Evolutionary conservation across 345 rosid genomes (phyloP).

Genomic region (Capsella bursapastoris): DNA sequence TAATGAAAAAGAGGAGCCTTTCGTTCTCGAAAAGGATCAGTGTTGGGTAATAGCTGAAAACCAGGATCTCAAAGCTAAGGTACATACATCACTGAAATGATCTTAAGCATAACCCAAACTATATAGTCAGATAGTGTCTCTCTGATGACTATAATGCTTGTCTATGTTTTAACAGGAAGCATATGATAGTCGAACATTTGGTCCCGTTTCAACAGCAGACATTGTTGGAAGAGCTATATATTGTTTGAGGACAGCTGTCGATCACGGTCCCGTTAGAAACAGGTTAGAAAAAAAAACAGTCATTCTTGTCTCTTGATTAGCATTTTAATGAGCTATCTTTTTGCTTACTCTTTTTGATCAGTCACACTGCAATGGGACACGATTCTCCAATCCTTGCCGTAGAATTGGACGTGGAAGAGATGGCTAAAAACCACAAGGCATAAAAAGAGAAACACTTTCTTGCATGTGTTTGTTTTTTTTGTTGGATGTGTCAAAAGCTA

Average conservation of each 20-base stretch:
- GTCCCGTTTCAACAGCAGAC: slow-evolving; percentile 76
- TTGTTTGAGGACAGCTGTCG: slow-evolving; percentile 78
- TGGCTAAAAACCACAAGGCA: slow-evolving; percentile 80
- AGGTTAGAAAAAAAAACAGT: slow-evolving; percentile 53
- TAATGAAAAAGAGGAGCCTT: slow-evolving; percentile 80
- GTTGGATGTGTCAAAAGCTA: background rate
- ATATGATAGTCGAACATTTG: slow-evolving; percentile 83
- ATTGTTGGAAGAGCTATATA: slow-evolving; percentile 88
- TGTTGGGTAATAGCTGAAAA: slow-evolving; percentile 97
- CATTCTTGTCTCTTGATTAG: background rate
- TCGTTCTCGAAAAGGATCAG: slow-evolving; percentile 73
- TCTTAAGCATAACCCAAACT: background rate
- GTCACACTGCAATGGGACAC: slow-evolving; percentile 60
- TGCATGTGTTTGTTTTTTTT: slow-evolving; percentile 8
- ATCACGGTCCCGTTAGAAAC: slow-evolving; percentile 92
- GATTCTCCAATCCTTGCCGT: slow-evolving; percentile 84
- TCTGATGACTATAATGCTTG: background rate
- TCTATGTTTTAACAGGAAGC: slow-evolving; percentile 67
- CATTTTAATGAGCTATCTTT: background rate
- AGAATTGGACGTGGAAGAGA: slow-evolving; percentile 92
- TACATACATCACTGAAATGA: slow-evolving; percentile 38
- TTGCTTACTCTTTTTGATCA: slow-evolving; percentile 41
- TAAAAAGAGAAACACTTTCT: slow-evolving; percentile 40
- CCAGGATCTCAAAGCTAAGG: slow-evolving; percentile 78
- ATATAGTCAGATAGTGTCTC: background rate